Percentiles rank a stretch among this genome's conserved stretches.
Conservation (phyloP, 345 rosid species). For the Sonneratia alba region DNA sequence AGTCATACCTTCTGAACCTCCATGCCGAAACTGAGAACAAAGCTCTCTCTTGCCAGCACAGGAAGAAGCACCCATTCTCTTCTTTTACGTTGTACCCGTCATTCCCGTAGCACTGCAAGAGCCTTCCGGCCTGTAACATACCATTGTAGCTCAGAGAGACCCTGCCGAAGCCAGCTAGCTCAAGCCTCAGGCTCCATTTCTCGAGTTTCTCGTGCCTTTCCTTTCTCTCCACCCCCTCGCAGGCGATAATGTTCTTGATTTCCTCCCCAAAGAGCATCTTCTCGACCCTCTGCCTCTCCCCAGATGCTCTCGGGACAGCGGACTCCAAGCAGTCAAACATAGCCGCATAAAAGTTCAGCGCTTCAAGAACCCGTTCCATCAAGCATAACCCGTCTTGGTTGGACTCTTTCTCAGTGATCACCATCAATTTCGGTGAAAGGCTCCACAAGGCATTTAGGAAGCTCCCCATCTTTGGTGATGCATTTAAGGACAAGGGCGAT, state of each 20-base stretch:
- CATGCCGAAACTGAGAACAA: slow-evolving; percentile 62
- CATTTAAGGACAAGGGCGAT: slow-evolving; percentile 31
- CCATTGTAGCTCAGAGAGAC: slow-evolving; percentile 58
- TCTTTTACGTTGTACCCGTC: slow-evolving; percentile 58
- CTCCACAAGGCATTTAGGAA: slow-evolving; percentile 44
- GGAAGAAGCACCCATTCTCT: slow-evolving; percentile 42
- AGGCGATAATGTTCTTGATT: slow-evolving; percentile 58
- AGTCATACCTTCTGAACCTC: slow-evolving; percentile 38
- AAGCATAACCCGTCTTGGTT: slow-evolving; percentile 38
- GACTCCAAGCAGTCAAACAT: slow-evolving; percentile 65
- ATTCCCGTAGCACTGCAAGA: slow-evolving; percentile 44
- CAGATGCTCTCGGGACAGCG: slow-evolving; percentile 33
- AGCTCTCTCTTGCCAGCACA: slow-evolving; percentile 57
- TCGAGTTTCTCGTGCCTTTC: slow-evolving; percentile 74
- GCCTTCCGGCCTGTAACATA: slow-evolving; percentile 42
- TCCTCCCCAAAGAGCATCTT: slow-evolving; percentile 67
- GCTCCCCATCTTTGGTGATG: slow-evolving; percentile 38
- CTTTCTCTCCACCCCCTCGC: slow-evolving; percentile 55
- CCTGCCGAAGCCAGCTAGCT: slow-evolving; percentile 46
- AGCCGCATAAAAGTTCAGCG: slow-evolving; percentile 51
- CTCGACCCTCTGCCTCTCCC: slow-evolving; percentile 58
- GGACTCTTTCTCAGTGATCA: slow-evolving; percentile 59
- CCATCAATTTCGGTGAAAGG: slow-evolving; percentile 58
- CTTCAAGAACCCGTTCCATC: slow-evolving; percentile 52
- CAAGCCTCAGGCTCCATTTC: slow-evolving; percentile 58